Percentiles rank a stretch among this genome's conserved stretches.
Evolutionary conservation across 2,329 filamentous ascomycete genomes (phyloP).

Genomic region (Zymoseptoria crescenta): DNA sequence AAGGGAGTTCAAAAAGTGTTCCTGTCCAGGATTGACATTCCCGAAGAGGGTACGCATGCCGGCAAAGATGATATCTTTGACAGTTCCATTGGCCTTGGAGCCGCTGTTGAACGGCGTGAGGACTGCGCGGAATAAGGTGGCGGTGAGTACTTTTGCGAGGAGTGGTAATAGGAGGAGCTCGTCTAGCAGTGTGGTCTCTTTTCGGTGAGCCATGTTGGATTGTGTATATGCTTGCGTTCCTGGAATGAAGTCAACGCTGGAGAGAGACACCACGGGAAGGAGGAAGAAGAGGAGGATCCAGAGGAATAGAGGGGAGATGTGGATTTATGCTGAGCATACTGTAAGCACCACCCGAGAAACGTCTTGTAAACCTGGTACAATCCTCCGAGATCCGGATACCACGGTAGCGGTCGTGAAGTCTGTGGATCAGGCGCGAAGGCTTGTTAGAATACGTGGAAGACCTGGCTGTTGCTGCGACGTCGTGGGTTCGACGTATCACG

Average conservation of each 20-base stretch:
- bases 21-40: constrained; percentile 27
- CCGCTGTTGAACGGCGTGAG: constrained; percentile 31
- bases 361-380: too few species aligned
- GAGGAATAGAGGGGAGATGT: too few species aligned
- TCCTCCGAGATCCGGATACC: too few species aligned
- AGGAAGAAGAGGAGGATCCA: neutral
- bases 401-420: too few species aligned
- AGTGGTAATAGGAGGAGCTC: constrained; percentile 14
- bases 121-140: constrained; percentile 28
- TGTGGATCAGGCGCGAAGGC: too few species aligned
- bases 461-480: too few species aligned
- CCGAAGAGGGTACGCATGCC: constrained; percentile 19
- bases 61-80: constrained; percentile 24
- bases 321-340: too few species aligned
- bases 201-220: neutral
- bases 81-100: constrained; percentile 15
- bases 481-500: too few species aligned
- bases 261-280: neutral
- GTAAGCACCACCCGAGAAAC: too few species aligned
- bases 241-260: neutral
- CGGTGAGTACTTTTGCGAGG: constrained; percentile 21
- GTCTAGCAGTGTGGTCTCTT: constrained; percentile 8
- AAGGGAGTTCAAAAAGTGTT: constrained; percentile 28
- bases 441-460: too few species aligned
- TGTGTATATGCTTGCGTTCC: neutral